These are phyloP conservation scores for Kalmanozyma brasiliensis DNA, from an alignment of 1,284 basidiomycete genomes.

Conservation along the genomic window DNA sequence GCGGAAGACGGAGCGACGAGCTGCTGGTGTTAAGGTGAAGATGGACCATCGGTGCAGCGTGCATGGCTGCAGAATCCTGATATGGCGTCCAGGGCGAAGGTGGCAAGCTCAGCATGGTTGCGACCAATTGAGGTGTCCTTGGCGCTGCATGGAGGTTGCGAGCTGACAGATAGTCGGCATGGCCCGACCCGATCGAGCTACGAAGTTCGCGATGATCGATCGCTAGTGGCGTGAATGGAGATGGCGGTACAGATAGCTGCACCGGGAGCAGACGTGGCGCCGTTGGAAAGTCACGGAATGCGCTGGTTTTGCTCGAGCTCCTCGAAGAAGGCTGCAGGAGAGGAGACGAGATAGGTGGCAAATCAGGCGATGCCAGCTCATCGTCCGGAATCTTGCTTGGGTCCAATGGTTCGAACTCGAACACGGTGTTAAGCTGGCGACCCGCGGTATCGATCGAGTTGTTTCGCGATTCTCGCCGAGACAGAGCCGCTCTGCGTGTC, in stretches of 20 bases:
- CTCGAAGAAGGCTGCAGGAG: constrained; percentile 29
- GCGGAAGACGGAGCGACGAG: constrained; percentile 32
- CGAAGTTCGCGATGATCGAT: constrained; percentile 23
- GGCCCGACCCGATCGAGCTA: constrained; percentile 10
- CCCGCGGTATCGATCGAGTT: constrained; percentile 31
- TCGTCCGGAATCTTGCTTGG: constrained; percentile 40
- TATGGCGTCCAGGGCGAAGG: constrained; percentile 60
- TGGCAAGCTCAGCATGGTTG: constrained; percentile 55
- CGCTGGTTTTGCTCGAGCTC: constrained; percentile 17
- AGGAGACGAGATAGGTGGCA: constrained; percentile 40
- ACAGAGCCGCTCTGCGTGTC: constrained; percentile 17
- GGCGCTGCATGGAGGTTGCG: constrained; percentile 34
- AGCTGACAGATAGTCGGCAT: constrained; percentile 39
- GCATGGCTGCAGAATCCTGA: constrained; percentile 11
- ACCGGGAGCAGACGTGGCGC: constrained; percentile 55
- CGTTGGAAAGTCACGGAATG: constrained; percentile 36
- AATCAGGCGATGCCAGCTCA: constrained; percentile 35
- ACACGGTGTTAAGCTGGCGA: constrained; percentile 43
- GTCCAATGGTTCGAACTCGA: constrained; percentile 37
- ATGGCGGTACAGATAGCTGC: constrained; percentile 44
- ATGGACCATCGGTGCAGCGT: constrained; percentile 30
- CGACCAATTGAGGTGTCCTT: constrained; percentile 45
- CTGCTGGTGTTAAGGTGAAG: constrained; percentile 46
- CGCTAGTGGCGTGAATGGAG: constrained; percentile 46
- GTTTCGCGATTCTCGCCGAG: constrained; percentile 30